phyloP scores from a whole-genome alignment of 108 stramenopile genomes.

The Pinguiococcus pyrenoidosus region DNA sequence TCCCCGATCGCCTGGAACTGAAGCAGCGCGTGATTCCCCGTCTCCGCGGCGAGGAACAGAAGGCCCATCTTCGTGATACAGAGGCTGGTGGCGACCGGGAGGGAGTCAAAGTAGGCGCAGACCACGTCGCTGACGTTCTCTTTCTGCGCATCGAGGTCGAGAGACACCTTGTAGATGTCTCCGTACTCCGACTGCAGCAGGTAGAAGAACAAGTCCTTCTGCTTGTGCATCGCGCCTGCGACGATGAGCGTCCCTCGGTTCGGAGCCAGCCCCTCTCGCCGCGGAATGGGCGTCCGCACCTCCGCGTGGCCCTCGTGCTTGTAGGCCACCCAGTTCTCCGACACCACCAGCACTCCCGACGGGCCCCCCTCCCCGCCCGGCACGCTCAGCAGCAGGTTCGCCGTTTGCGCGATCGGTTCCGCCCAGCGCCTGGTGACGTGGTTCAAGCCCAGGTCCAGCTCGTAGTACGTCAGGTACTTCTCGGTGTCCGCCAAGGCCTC shows the following conservation, averaged over 20 bases:
- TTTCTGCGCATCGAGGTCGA: no score
- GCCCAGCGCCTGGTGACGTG: constrained; percentile 75
- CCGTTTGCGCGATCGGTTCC: constrained; percentile 48
- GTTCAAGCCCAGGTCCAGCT: constrained; percentile 94
- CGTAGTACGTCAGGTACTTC: constrained; percentile 79
- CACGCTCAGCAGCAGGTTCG: constrained; percentile 68
- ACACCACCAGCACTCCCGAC: constrained; percentile 80
- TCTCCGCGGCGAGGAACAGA: constrained; percentile 78
- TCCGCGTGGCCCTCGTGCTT: constrained; percentile 65
- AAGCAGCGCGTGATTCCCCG: constrained; percentile 87
- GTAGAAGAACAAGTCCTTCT: constrained; percentile 86
- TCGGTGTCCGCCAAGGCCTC: constrained; percentile 39
- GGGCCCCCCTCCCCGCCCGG: constrained; percentile 87
- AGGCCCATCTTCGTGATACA: constrained; percentile 78
- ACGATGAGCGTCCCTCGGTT: constrained; percentile 63
- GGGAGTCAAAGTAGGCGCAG: constrained; percentile 52
- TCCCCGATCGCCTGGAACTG: constrained; percentile 77
- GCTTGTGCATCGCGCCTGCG: constrained; percentile 59
- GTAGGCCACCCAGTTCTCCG: constrained; percentile 81
- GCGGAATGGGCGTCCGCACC: constrained; percentile 51
- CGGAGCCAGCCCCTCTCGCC: constrained; percentile 56
- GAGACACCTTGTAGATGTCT: constrained; percentile 82
- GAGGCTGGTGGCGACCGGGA: constrained; percentile 59
- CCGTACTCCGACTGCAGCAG: constrained; percentile 86
- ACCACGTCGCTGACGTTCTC: not conserved